phyloP scores from a whole-genome alignment of 768 basidiomycete species.

The Russula olivacea region DNA sequence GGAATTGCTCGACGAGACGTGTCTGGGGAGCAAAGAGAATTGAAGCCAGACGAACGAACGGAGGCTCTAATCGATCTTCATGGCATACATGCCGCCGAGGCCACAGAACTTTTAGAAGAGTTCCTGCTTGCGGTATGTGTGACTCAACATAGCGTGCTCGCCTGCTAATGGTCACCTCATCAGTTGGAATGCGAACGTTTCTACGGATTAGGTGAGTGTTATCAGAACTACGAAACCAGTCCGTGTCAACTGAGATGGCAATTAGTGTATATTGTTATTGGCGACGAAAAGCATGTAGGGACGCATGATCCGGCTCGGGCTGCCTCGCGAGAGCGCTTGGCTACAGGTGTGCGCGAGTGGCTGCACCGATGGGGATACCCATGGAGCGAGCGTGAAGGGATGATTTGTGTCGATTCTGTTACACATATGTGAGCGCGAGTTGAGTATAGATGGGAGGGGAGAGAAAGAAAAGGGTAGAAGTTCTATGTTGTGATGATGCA shows the following conservation, averaged over 20 bases:
- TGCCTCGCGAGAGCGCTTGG: slow-evolving; percentile 75
- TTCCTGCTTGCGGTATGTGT: slow-evolving; percentile 78
- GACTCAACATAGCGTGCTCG: not conserved
- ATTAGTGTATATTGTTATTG: slow-evolving; percentile 81
- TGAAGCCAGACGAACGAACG: slow-evolving; percentile 81
- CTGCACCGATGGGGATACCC: slow-evolving; percentile 93
- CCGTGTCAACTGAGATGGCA: not conserved
- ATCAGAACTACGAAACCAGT: not conserved
- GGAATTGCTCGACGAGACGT: slow-evolving; percentile 67
- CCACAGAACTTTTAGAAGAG: slow-evolving; percentile 82
- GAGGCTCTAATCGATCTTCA: slow-evolving; percentile 88
- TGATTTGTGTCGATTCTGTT: slow-evolving; percentile 81
- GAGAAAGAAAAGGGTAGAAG: slow-evolving; percentile 1
- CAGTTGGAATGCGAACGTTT: slow-evolving; percentile 85
- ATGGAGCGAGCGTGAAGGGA: slow-evolving; percentile 89
- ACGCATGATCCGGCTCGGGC: slow-evolving; percentile 81
- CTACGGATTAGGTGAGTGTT: slow-evolving; percentile 67
- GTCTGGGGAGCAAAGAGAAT: slow-evolving; percentile 46
- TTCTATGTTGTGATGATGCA: slow-evolving; percentile 9
- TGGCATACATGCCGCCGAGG: slow-evolving; percentile 90
- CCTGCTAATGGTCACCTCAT: not conserved
- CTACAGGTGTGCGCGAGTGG: slow-evolving; percentile 85
- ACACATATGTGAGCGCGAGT: slow-evolving; percentile 46
- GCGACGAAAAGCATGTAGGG: slow-evolving; percentile 94
- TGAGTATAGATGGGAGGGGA: slow-evolving; percentile 20